Conservation (phyloP, 495 filamentous ascomycete species). For the Talaromyces liani region DNA sequence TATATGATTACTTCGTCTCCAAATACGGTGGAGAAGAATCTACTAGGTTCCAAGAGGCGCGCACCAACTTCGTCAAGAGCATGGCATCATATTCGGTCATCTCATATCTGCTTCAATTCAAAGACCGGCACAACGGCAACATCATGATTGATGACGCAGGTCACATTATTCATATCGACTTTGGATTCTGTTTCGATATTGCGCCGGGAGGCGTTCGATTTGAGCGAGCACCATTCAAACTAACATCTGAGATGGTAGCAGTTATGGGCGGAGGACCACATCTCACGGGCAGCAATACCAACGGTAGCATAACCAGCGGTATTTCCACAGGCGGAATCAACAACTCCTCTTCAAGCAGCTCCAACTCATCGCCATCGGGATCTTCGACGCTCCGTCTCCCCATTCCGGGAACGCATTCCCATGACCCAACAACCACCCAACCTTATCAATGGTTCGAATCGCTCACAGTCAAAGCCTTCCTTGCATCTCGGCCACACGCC, state of each 20-base stretch:
- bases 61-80: conserved; percentile 97
- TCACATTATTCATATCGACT: conserved; percentile 98
- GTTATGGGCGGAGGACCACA: conserved; percentile 81
- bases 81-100: conserved; percentile 99
- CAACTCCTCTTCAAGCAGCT: not conserved
- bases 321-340: not conserved
- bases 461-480: conserved; percentile 88
- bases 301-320: conserved; percentile 9
- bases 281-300: conserved; percentile 19
- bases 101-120: conserved; percentile 94
- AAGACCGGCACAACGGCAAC: conserved; percentile 98
- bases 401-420: conserved; percentile 26
- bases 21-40: conserved; percentile 96
- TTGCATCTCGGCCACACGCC: conserved; percentile 79
- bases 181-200: conserved; percentile 99
- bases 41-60: conserved; percentile 86
- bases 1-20: conserved; percentile 96
- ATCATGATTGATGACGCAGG: conserved; percentile 98
- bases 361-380: not conserved
- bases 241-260: conserved; percentile 93
- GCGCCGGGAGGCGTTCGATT: conserved; percentile 94
- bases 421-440: conserved; percentile 61
- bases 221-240: conserved; percentile 96
- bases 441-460: conserved; percentile 95
- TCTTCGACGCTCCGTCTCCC: conserved; percentile 16